phyloP scores from a whole-genome alignment of 305 asterid genomes.

The Caryopteris hybrid region DNA sequence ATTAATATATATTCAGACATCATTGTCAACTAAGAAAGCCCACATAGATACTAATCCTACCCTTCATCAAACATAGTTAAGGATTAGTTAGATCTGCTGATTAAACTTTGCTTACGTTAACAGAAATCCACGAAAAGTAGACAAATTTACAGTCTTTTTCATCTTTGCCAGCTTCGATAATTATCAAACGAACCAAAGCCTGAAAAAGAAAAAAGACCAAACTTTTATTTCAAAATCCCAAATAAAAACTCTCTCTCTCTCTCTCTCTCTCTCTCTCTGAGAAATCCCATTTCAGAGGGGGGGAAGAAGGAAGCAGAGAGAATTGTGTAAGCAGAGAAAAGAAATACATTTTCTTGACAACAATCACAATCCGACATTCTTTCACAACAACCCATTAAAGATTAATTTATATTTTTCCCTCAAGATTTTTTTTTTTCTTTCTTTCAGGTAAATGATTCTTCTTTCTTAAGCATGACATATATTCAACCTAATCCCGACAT shows the following conservation, averaged over 20 bases:
- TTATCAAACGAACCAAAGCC: slow-evolving; percentile 29
- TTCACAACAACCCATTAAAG: slow-evolving; percentile 32
- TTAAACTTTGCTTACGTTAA: slow-evolving; percentile 30
- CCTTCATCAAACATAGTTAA: slow-evolving; percentile 11
- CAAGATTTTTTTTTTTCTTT: background rate
- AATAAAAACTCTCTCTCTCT: background rate
- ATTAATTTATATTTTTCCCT: slow-evolving; percentile 2
- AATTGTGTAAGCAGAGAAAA: slow-evolving; percentile 13
- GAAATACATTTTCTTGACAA: slow-evolving; percentile 16
- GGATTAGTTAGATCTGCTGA: slow-evolving; percentile 30
- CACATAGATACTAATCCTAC: slow-evolving; percentile 11
- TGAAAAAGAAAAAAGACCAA: slow-evolving; percentile 41
- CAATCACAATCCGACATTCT: slow-evolving; percentile 35
- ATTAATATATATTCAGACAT: slow-evolving; percentile 6
- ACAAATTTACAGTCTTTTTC: slow-evolving; percentile 21
- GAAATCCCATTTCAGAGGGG: slow-evolving; percentile 17
- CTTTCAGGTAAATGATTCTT: slow-evolving; percentile 23
- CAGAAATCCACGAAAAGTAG: slow-evolving; percentile 17
- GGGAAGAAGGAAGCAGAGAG: slow-evolving; percentile 34
- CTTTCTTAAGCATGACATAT: slow-evolving; percentile 28
- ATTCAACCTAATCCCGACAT: slow-evolving; percentile 43
- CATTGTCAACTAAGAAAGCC: slow-evolving; percentile 25
- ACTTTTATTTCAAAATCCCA: slow-evolving; percentile 17
- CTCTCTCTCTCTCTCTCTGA: slow-evolving; percentile 24
- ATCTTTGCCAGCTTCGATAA: slow-evolving; percentile 23